Base-by-base conservation (phyloP, 306 rosid species). In the Mimosa pudica region DNA sequence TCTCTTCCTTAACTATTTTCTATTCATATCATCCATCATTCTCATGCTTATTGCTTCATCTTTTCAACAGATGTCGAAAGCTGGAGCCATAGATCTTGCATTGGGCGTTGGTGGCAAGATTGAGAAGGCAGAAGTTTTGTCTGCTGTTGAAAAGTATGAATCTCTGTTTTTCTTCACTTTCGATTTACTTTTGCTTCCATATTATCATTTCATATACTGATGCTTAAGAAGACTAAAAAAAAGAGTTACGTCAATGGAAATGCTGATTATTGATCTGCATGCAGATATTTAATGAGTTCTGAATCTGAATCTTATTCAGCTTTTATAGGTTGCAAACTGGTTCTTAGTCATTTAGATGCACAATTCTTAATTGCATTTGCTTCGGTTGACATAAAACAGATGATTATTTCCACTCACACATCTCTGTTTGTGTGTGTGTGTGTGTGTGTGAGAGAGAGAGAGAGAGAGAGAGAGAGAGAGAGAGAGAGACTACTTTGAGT, bases 91-190 rank as follows among this genome's bases (percentile, higher is more conserved):
- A 81, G 89, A 93, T 89, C 93, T 93, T 67, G 92, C 94, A 76
- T 84, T 91, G 12, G 94, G 92, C 41, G 79, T 93, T 20, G 97
- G 97, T 44, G 97, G 97, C 60, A 88, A 91, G 86, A 81, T 91
- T n/a, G 96, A 88, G 20, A 93, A 88, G 73, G 65, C 52, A 32
- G 84, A 89, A 7, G 89, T 92, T 54, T 86, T 86, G 62, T 90
- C 96, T 18, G 91, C 94, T n/a, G 94, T 92, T 82, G 94, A 90
- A 0, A 83, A 88, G 97, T 93, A 83, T 41, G 1, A 12, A 10
- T 46, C 13, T 48, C 18, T 75, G 13, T 69, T 48, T 49, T 13
- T 1, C 14, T 8, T 75, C 5, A 1, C 18, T n/a, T 33, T 24
- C 17, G 32, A 55, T 78, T 38, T 78, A 45, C 68, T 57, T 74